phyloP scores from a whole-genome alignment of 441 rosid species.

The Theobroma grandiflorum region DNA sequence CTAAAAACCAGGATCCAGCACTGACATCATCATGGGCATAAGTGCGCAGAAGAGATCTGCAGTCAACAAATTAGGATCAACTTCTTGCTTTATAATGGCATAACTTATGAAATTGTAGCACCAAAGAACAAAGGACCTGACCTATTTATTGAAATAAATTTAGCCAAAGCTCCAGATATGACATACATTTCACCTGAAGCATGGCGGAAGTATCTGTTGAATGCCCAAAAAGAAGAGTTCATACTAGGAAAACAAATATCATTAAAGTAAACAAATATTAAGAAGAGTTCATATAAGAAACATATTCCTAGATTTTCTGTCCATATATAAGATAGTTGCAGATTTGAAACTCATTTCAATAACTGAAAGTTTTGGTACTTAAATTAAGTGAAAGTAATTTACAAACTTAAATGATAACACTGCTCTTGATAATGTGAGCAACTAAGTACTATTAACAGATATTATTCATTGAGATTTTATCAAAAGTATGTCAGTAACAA shows the following conservation, averaged over 20 bases:
- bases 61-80: slow-evolving; percentile 27
- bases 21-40: slow-evolving; percentile 95
- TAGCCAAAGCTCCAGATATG: slow-evolving; percentile 79
- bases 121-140: slow-evolving; percentile 35
- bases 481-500: background rate
- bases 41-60: slow-evolving; percentile 75
- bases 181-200: slow-evolving; percentile 94
- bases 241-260: background rate
- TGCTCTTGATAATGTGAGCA: background rate
- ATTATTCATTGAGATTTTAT: background rate
- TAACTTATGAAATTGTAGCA: slow-evolving; percentile 10
- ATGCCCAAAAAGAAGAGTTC: slow-evolving; percentile 9
- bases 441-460: background rate
- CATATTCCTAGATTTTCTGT: background rate
- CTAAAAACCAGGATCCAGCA: slow-evolving; percentile 95
- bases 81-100: slow-evolving; percentile 6
- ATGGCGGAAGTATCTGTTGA: slow-evolving; percentile 85
- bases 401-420: background rate
- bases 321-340: background rate
- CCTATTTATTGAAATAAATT: slow-evolving; percentile 89
- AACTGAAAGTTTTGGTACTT: background rate
- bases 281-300: background rate
- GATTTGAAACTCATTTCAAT: background rate
- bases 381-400: background rate
- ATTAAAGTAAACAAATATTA: background rate